These are phyloP conservation scores for Candida fluviatilis DNA, from an alignment of 805 yeast genomes.

Conservation along the genomic window DNA sequence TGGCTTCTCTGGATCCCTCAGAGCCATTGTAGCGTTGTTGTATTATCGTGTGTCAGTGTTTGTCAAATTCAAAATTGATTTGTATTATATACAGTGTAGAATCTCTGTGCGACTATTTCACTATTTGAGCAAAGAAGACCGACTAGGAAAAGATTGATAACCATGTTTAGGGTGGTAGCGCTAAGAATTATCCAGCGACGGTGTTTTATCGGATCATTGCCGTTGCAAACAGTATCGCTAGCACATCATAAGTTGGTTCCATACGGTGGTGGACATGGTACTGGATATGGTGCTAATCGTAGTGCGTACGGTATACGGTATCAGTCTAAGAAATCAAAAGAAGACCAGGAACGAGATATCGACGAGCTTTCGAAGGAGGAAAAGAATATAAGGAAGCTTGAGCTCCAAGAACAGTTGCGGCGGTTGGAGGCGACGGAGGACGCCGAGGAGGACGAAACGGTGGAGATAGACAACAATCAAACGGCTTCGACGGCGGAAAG, in stretches of 20 bases:
- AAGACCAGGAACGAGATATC: neutral
- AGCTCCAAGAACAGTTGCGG: slow-evolving; percentile 5
- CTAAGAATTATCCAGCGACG: neutral
- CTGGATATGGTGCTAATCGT: neutral
- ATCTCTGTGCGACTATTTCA: neutral
- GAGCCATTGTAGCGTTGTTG: no score
- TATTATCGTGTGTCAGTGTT: no score
- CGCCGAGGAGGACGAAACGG: slow-evolving; percentile 5
- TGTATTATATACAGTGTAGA: no score
- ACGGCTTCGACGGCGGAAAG: no score
- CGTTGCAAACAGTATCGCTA: neutral
- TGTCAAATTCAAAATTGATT: no score
- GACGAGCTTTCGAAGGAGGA: slow-evolving; percentile 3
- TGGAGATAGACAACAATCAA: slow-evolving; percentile 2
- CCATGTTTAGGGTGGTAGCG: neutral
- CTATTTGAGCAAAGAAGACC: no score
- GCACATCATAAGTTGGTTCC: no score
- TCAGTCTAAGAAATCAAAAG: slow-evolving; percentile 5
- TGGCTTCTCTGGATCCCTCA: no score
- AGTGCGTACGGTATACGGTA: slow-evolving; percentile 2
- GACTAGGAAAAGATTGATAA: neutral
- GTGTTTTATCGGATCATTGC: neutral
- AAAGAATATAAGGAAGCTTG: slow-evolving; percentile 4
- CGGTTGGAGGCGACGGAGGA: slow-evolving; percentile 8
- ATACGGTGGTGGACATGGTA: no score